phyloP scores from a whole-genome alignment of 106 monocot genomes.

The Allium fistulosum region DNA sequence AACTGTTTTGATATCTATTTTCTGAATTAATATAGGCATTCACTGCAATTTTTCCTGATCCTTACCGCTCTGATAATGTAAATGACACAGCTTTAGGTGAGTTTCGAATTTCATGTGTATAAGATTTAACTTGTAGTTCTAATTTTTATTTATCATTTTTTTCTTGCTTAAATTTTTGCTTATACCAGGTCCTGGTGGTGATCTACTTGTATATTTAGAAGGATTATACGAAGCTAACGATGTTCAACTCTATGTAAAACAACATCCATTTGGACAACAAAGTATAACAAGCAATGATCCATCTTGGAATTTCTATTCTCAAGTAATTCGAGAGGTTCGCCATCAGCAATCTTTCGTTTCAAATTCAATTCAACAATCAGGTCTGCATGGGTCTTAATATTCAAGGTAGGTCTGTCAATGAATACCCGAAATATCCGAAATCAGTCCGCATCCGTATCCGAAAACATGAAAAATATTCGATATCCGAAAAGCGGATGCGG shows the following conservation, averaged over 20 bases:
- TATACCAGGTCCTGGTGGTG: slow-evolving; percentile 61
- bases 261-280: slow-evolving; percentile 66
- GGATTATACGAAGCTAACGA: slow-evolving; percentile 37
- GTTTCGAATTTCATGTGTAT: slow-evolving; percentile 8
- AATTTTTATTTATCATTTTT: too few relatives aligned
- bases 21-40: slow-evolving; percentile 28
- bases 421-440: too few relatives aligned
- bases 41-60: slow-evolving; percentile 77
- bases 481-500: too few relatives aligned
- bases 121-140: not conserved
- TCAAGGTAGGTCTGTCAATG: too few relatives aligned
- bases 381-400: too few relatives aligned
- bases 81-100: slow-evolving; percentile 71
- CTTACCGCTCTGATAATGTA: slow-evolving; percentile 37
- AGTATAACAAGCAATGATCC: slow-evolving; percentile 41
- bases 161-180: not conserved
- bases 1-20: not conserved
- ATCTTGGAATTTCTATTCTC: slow-evolving; percentile 57
- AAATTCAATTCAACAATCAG: not conserved
- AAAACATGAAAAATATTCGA: too few relatives aligned
- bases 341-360: slow-evolving; percentile 8
- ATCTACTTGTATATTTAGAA: slow-evolving; percentile 73
- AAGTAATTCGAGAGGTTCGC: slow-evolving; percentile 26
- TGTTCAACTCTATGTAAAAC: slow-evolving; percentile 55
- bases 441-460: too few relatives aligned